Conservation (phyloP, 179 eudicot genomes). For the Nepenthes alata region DNA sequence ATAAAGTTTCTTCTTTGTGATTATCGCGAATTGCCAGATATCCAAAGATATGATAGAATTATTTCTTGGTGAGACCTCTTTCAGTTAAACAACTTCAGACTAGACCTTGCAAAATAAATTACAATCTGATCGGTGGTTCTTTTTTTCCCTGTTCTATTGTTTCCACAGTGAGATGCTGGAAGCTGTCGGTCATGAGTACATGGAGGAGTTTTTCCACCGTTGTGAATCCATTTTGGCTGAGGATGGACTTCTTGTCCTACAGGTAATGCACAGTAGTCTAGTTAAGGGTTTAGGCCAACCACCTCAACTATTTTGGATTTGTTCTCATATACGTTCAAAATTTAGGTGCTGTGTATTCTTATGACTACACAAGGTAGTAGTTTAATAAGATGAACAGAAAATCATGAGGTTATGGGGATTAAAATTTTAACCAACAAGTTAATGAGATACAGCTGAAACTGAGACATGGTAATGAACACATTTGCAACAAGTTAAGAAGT, state of each 20-base stretch:
- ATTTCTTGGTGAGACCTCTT: slow-evolving; percentile 64
- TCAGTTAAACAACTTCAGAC: not conserved
- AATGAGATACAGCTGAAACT: too few relatives aligned
- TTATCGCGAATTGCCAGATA: slow-evolving; percentile 56
- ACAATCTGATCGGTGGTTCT: not conserved
- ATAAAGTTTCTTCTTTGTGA: slow-evolving; percentile 73
- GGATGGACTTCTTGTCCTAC: slow-evolving; percentile 72
- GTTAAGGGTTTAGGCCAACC: too few relatives aligned
- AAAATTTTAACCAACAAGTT: too few relatives aligned
- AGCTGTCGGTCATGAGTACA: slow-evolving; percentile 78
- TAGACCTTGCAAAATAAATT: not conserved
- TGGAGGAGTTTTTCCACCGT: slow-evolving; percentile 58
- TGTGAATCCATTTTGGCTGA: slow-evolving; percentile 61
- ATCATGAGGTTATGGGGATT: too few relatives aligned
- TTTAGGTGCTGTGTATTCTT: too few relatives aligned
- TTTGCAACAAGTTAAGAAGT: too few relatives aligned
- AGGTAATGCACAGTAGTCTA: slow-evolving; percentile 30
- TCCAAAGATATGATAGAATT: slow-evolving; percentile 61
- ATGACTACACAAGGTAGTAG: too few relatives aligned
- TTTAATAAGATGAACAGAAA: too few relatives aligned
- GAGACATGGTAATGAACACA: too few relatives aligned
- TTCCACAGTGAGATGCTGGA: slow-evolving; percentile 79
- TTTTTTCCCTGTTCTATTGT: not conserved
- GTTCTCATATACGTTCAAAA: too few relatives aligned
- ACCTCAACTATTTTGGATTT: too few relatives aligned